Conservation (phyloP, 164 flowering plant species). For the Vitis labrusca region DNA sequence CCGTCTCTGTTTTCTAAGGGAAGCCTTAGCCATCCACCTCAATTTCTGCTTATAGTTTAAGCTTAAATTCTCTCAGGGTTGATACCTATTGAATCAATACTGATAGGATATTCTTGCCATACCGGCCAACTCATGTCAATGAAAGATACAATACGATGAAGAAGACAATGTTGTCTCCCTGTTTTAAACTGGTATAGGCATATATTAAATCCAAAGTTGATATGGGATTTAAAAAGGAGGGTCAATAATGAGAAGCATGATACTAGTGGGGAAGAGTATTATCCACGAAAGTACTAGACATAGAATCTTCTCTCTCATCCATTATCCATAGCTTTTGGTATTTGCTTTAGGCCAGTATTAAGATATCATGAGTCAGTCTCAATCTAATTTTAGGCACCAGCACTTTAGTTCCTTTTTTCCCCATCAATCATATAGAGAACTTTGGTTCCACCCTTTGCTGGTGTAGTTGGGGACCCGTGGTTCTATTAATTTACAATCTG, state of each 20-base stretch:
- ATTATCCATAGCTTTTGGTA: conserved; percentile 16
- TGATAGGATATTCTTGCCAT: too few species aligned
- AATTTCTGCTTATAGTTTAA: too few species aligned
- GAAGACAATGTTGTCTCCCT: conserved; percentile 1
- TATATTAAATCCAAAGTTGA: too few species aligned
- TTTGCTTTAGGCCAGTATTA: not conserved
- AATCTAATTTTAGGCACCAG: not conserved
- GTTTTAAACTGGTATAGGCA: not conserved
- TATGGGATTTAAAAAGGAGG: not conserved
- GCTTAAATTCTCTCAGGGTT: too few species aligned
- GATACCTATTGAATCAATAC: too few species aligned
- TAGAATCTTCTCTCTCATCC: conserved; percentile 24
- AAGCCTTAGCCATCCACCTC: too few species aligned
- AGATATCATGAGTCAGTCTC: conserved; percentile 9
- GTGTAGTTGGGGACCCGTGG: not conserved
- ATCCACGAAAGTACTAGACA: not conserved
- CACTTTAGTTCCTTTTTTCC: not conserved
- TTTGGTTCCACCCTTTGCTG: not conserved
- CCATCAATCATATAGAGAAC: not conserved
- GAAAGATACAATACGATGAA: conserved; percentile 3
- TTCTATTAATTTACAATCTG: not conserved
- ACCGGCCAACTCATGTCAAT: too few species aligned
- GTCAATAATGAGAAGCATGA: not conserved
- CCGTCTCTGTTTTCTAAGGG: too few species aligned
- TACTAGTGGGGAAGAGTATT: not conserved